A percentile compares a stretch with the other conserved stretches of the same genome.
Conservation (phyloP, 768 basidiomycete species). For the Leccinum variicolor region DNA sequence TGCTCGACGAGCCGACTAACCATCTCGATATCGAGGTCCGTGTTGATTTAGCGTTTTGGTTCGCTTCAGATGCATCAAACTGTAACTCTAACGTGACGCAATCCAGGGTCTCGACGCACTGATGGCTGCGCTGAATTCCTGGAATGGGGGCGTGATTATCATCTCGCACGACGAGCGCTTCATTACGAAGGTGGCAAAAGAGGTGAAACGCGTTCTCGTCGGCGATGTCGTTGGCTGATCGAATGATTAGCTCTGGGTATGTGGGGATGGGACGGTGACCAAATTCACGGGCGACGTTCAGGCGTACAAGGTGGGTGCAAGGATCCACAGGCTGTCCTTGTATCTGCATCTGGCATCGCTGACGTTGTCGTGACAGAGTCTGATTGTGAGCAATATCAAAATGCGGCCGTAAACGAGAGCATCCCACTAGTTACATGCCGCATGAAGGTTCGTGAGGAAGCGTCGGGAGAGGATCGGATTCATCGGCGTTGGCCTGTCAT, state of each 20-base stretch:
- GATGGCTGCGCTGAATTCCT: slow-evolving; percentile 73
- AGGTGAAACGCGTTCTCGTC: slow-evolving; percentile 41
- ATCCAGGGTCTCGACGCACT: slow-evolving; percentile 87
- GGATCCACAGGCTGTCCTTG: background rate
- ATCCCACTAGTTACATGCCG: too few relatives aligned
- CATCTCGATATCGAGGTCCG: slow-evolving; percentile 89
- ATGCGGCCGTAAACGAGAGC: slow-evolving; percentile 38
- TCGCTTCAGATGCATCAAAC: background rate
- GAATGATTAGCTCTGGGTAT: slow-evolving; percentile 79
- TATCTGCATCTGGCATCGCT: background rate
- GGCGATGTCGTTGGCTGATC: background rate
- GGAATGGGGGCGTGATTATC: slow-evolving; percentile 91
- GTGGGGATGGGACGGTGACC: slow-evolving; percentile 73
- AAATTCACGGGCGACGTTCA: slow-evolving; percentile 91
- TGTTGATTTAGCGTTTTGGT: background rate
- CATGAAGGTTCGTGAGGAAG: background rate
- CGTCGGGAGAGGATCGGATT: background rate
- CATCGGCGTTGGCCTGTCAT: background rate
- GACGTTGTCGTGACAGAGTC: slow-evolving; percentile 41
- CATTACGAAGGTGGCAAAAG: slow-evolving; percentile 84
- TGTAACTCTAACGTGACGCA: slow-evolving; percentile 2
- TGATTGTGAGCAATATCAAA: slow-evolving; percentile 75
- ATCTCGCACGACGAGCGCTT: slow-evolving; percentile 97
- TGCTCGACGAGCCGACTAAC: slow-evolving; percentile 97
- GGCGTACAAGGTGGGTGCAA: slow-evolving; percentile 72